Conservation (phyloP, 2,329 filamentous ascomycete genomes). For the Ilyonectria mors-panacis region DNA sequence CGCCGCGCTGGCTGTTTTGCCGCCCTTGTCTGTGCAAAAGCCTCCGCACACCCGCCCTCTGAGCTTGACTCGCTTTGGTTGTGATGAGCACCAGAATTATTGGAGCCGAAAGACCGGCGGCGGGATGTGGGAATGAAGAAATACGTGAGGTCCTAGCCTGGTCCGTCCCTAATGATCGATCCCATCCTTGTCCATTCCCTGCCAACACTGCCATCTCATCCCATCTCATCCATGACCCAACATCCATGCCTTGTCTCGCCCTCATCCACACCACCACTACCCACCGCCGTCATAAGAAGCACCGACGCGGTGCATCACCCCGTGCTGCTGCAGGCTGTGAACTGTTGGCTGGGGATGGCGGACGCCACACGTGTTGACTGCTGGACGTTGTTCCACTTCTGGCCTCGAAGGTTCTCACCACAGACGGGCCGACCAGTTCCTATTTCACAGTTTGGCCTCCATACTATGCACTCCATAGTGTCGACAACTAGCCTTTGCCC, state of each 20-base stretch:
- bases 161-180: constrained; percentile 22
- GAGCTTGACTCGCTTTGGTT: background rate
- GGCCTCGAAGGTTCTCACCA: constrained; percentile 20
- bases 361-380: constrained; percentile 25
- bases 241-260: constrained; percentile 24
- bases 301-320: background rate
- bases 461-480: background rate
- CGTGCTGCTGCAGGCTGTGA: constrained; percentile 1
- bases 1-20: background rate
- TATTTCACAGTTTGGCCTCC: background rate
- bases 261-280: constrained; percentile 23
- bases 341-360: constrained; percentile 20
- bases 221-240: constrained; percentile 23
- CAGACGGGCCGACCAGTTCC: constrained; percentile 24
- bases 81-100: background rate
- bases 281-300: constrained; percentile 16
- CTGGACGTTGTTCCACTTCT: constrained; percentile 16
- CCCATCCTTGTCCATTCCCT: constrained; percentile 27
- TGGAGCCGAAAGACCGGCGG: background rate
- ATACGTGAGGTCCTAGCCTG: constrained; percentile 10
- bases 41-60: background rate
- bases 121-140: constrained; percentile 18
- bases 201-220: constrained; percentile 24
- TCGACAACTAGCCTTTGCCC: background rate
- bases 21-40: background rate